Evolutionary conservation across 2,329 filamentous ascomycete genomes (phyloP).

Genomic region (Talaromyces funiculosus): DNA sequence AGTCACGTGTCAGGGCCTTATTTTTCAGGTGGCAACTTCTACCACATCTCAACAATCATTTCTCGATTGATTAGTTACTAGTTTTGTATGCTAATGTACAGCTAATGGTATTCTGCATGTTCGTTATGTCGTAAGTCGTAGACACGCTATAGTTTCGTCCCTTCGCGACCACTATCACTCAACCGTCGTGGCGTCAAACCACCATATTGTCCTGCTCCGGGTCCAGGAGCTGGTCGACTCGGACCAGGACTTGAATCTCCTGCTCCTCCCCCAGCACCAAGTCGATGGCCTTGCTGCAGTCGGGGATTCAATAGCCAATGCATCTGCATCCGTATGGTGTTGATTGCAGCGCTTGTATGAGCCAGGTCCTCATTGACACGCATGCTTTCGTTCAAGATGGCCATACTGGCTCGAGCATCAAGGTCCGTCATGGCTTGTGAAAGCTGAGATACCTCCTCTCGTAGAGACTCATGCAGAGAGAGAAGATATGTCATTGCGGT

Average conservation of each 20-base stretch:
- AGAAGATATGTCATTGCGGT: slow-evolving; percentile 53
- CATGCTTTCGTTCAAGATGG: slow-evolving; percentile 58
- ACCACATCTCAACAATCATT: neutral
- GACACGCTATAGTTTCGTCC: slow-evolving; percentile 30
- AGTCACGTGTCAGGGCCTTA: slow-evolving; percentile 1
- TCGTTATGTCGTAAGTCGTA: neutral
- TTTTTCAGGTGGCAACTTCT: neutral
- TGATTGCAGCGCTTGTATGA: slow-evolving; percentile 56
- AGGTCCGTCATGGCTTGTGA: slow-evolving; percentile 52
- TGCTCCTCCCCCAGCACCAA: slow-evolving; percentile 15
- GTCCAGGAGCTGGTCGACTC: slow-evolving; percentile 17
- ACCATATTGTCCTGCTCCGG: slow-evolving; percentile 19
- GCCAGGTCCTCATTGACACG: slow-evolving; percentile 58
- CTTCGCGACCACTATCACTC: slow-evolving; percentile 38
- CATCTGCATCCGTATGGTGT: slow-evolving; percentile 54
- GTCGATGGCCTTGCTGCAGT: slow-evolving; percentile 39
- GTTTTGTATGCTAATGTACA: neutral
- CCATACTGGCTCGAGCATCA: slow-evolving; percentile 57
- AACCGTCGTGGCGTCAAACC: slow-evolving; percentile 25
- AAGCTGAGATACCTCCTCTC: slow-evolving; percentile 54
- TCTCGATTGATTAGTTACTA: neutral
- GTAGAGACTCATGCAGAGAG: slow-evolving; percentile 55
- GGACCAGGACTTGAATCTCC: slow-evolving; percentile 15
- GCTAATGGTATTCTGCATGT: neutral
- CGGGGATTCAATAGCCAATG: slow-evolving; percentile 58